phyloP scores from a whole-genome alignment of 768 basidiomycete genomes.

The Boletus edulis region DNA sequence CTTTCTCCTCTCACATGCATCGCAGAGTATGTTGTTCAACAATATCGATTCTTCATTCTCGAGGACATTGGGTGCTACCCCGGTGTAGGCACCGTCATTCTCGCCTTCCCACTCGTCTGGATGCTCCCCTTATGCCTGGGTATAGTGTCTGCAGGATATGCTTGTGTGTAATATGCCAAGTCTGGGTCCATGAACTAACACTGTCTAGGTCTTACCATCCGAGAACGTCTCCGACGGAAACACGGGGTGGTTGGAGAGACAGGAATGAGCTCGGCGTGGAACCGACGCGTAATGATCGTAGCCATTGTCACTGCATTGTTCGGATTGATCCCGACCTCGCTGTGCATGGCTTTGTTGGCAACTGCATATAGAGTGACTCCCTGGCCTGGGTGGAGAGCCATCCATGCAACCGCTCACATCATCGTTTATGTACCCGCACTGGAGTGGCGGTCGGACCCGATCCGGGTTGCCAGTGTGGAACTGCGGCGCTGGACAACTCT shows the following conservation, averaged over 20 bases:
- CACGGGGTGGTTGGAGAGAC: not conserved
- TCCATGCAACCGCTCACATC: slow-evolving; percentile 12
- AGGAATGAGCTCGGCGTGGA: slow-evolving; percentile 1
- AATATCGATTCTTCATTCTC: slow-evolving; percentile 49
- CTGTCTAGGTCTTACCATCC: slow-evolving; percentile 8
- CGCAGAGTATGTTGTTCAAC: slow-evolving; percentile 48
- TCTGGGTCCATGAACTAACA: not conserved
- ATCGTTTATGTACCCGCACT: slow-evolving; percentile 6
- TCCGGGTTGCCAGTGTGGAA: not conserved
- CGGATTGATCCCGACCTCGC: slow-evolving; percentile 12
- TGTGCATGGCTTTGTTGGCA: slow-evolving; percentile 6
- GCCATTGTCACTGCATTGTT: slow-evolving; percentile 6
- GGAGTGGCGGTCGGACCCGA: slow-evolving; percentile 7
- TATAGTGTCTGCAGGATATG: slow-evolving; percentile 43
- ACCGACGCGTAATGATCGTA: slow-evolving; percentile 11
- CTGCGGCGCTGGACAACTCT: slow-evolving; percentile 19
- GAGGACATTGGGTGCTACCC: slow-evolving; percentile 47
- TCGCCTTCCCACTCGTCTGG: slow-evolving; percentile 41
- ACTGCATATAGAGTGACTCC: slow-evolving; percentile 2
- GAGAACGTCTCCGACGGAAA: slow-evolving; percentile 1
- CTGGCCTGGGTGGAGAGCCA: slow-evolving; percentile 21
- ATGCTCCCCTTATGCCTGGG: slow-evolving; percentile 47
- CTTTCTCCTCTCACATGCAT: not conserved
- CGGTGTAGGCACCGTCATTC: slow-evolving; percentile 32
- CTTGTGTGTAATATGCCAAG: slow-evolving; percentile 9